These are phyloP conservation scores for Lepidium campestre DNA, from an alignment of 441 rosid genomes.

Conservation along the genomic window DNA sequence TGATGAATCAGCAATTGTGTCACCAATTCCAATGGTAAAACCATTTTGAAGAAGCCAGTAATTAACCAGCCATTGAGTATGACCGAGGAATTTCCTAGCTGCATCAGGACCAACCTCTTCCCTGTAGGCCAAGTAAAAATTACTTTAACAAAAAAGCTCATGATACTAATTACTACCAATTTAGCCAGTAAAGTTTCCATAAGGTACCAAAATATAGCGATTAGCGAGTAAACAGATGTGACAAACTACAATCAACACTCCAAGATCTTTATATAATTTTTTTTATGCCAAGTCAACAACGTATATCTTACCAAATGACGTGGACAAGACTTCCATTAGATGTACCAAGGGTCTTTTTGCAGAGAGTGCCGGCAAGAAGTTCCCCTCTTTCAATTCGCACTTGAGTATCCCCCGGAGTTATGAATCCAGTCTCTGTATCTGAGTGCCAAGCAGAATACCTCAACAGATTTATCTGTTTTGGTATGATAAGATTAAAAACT, in stretches of 20 bases:
- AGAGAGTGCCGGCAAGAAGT: slow-evolving; percentile 86
- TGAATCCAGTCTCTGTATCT: slow-evolving; percentile 72
- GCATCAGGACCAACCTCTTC: slow-evolving; percentile 99
- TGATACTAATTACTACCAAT: background rate
- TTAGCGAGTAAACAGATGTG: background rate
- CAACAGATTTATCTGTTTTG: slow-evolving; percentile 95
- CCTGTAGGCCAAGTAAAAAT: slow-evolving; percentile 39
- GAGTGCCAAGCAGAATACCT: slow-evolving; percentile 92
- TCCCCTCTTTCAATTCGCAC: slow-evolving; percentile 96
- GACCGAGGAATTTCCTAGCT: slow-evolving; percentile 97
- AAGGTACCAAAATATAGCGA: background rate
- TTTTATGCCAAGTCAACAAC: background rate
- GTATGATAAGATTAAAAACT: slow-evolving; percentile 95
- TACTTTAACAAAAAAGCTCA: background rate
- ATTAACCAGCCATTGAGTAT: slow-evolving; percentile 99
- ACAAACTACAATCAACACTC: background rate
- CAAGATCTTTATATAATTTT: background rate
- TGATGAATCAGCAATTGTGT: slow-evolving; percentile 95
- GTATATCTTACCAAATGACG: slow-evolving; percentile 71
- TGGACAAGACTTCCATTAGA: slow-evolving; percentile 95
- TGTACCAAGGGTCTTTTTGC: slow-evolving; percentile 96
- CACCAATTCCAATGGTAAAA: slow-evolving; percentile 99
- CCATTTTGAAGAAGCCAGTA: slow-evolving; percentile 98
- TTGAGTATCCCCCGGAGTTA: slow-evolving; percentile 92
- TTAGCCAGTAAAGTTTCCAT: background rate